phyloP scores from a whole-genome alignment of 2,329 filamentous ascomycete species.

The Xylariaceae sp. region DNA sequence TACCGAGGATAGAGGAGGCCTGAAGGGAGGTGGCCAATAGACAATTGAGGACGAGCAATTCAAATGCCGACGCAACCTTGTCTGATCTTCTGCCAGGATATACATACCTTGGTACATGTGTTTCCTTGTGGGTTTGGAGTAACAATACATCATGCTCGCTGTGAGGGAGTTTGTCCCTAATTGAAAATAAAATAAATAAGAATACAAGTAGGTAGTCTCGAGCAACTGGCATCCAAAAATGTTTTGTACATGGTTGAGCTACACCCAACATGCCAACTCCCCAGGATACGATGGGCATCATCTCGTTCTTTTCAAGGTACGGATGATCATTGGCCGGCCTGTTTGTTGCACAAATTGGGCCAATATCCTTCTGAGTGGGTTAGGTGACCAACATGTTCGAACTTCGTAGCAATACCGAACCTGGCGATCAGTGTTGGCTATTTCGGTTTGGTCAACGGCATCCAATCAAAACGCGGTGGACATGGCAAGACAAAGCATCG shows the following conservation, averaged over 20 bases:
- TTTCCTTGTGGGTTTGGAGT: too few relatives aligned
- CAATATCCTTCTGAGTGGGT: slow-evolving; percentile 6
- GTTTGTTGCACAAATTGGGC: neutral
- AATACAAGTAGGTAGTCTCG: too few relatives aligned
- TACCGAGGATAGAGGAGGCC: too few relatives aligned
- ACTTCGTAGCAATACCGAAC: slow-evolving; percentile 11
- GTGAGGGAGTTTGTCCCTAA: too few relatives aligned
- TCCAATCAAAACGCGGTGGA: slow-evolving; percentile 7
- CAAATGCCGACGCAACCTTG: neutral
- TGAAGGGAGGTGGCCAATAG: neutral
- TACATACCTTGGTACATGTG: neutral
- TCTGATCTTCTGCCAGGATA: neutral
- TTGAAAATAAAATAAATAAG: too few relatives aligned
- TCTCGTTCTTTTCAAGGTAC: neutral
- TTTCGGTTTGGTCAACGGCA: slow-evolving; percentile 1
- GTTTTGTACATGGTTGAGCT: too few relatives aligned
- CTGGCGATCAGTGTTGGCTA: slow-evolving; percentile 11
- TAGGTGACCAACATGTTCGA: slow-evolving; percentile 11
- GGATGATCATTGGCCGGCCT: neutral
- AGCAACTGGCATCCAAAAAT: too few relatives aligned
- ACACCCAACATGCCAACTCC: too few relatives aligned
- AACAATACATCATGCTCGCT: too few relatives aligned
- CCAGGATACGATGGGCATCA: too few relatives aligned
- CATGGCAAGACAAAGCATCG: slow-evolving; percentile 7
- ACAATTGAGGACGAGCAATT: neutral